phyloP scores from a whole-genome alignment of 805 yeast species.

The Candida ficus region DNA sequence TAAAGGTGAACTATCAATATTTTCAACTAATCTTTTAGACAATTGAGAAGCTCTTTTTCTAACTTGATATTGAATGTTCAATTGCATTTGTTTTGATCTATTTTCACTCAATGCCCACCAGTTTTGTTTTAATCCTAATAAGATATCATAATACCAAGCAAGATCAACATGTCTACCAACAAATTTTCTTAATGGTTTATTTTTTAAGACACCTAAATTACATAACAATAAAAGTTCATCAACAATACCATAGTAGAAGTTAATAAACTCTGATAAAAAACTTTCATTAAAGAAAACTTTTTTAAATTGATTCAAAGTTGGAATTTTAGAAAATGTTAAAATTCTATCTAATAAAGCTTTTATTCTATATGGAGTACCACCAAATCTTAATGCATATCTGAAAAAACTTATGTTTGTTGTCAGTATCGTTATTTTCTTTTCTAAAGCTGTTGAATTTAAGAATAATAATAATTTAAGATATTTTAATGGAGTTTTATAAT shows the following conservation, averaged over 20 bases:
- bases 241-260: conserved; percentile 57
- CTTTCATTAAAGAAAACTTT: conserved; percentile 36
- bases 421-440: conserved; percentile 37
- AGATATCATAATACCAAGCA: conserved; percentile 66
- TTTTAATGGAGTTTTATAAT: conserved; percentile 21
- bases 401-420: conserved; percentile 46
- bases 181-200: conserved; percentile 31
- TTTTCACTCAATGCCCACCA: conserved; percentile 38
- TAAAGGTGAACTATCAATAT: conserved; percentile 23
- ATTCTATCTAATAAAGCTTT: conserved; percentile 33
- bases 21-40: conserved; percentile 33
- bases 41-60: conserved; percentile 46
- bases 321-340: conserved; percentile 14
- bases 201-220: conserved; percentile 45
- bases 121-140: conserved; percentile 51
- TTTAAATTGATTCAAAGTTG: conserved; percentile 19
- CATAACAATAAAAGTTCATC: conserved; percentile 59
- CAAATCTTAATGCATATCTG: conserved; percentile 66
- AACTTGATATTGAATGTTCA: conserved; percentile 56
- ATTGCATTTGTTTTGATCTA: conserved; percentile 43
- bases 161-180: conserved; percentile 55
- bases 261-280: conserved; percentile 45
- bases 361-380: conserved; percentile 60
- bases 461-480: conserved; percentile 21
- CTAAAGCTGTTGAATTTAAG: conserved; percentile 26